Evolutionary conservation across 2,329 filamentous ascomycete genomes (phyloP).

Genomic region (Beauveria asiatica): DNA sequence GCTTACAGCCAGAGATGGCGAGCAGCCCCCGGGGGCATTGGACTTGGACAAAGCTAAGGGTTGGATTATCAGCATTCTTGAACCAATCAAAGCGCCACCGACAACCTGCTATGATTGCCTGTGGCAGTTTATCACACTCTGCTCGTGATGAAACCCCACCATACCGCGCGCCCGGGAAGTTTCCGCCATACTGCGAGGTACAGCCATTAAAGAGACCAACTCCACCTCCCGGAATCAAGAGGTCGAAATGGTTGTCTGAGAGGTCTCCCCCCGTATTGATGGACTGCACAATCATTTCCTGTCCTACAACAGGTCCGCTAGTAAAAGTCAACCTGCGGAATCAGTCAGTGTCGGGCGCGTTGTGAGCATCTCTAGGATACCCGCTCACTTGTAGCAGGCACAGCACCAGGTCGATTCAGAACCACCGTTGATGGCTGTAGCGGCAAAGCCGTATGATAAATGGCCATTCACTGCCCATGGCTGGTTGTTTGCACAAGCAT

Average conservation of each 20-base stretch:
- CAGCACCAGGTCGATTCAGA: slow-evolving; percentile 58
- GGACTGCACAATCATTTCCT: slow-evolving; percentile 56
- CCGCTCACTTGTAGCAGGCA: slow-evolving; percentile 46
- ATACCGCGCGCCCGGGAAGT: slow-evolving; percentile 41
- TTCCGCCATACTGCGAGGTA: slow-evolving; percentile 35
- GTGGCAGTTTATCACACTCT: slow-evolving; percentile 45
- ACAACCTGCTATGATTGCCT: slow-evolving; percentile 46
- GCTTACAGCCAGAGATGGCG: slow-evolving; percentile 28
- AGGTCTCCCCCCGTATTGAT: slow-evolving; percentile 55
- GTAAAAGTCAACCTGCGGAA: slow-evolving; percentile 38
- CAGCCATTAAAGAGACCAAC: slow-evolving; percentile 47
- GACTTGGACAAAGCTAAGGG: slow-evolving; percentile 46
- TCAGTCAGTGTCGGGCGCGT: too few species aligned
- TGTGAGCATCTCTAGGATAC: neutral
- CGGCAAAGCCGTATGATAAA: slow-evolving; percentile 56
- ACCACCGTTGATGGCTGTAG: slow-evolving; percentile 45
- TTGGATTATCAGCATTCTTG: slow-evolving; percentile 47
- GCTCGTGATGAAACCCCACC: slow-evolving; percentile 44
- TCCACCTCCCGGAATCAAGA: slow-evolving; percentile 48
- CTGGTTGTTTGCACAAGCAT: slow-evolving; percentile 52
- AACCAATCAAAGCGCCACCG: slow-evolving; percentile 60
- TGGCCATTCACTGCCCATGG: slow-evolving; percentile 53
- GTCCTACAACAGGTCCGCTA: slow-evolving; percentile 42
- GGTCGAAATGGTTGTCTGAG: slow-evolving; percentile 49
- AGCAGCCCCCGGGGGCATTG: slow-evolving; percentile 43